Conservation (phyloP, 2,329 filamentous ascomycete species). For the Parastagonospora avenae region DNA sequence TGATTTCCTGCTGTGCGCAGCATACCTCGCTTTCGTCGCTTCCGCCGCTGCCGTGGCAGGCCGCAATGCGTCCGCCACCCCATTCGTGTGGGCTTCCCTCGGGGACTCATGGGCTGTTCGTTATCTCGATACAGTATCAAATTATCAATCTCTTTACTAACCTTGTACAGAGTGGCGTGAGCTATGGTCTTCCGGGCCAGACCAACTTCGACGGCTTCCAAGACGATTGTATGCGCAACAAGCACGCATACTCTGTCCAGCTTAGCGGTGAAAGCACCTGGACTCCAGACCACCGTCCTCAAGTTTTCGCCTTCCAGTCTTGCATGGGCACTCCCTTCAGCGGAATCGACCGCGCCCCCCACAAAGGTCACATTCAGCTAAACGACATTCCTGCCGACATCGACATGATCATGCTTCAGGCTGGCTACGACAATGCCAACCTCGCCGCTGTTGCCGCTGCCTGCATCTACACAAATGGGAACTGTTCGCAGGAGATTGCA, state of each 20-base stretch:
- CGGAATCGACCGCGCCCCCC: neutral
- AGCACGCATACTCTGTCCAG: neutral
- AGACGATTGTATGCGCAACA: conserved; percentile 7
- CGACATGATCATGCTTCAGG: neutral
- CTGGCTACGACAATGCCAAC: neutral
- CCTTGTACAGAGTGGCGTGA: conserved; percentile 5
- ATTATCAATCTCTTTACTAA: neutral
- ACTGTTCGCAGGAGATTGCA: neutral
- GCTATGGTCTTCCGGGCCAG: neutral
- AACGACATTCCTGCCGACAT: neutral
- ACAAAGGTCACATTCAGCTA: neutral
- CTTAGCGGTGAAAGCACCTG: neutral
- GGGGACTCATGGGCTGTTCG: neutral
- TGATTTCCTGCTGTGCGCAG: too few species aligned
- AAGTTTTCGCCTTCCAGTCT: neutral
- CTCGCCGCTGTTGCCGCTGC: neutral
- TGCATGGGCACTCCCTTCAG: neutral
- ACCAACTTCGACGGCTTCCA: conserved; percentile 8
- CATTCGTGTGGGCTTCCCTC: neutral
- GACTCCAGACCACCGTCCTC: neutral
- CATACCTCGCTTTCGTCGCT: too few species aligned
- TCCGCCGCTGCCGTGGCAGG: too few species aligned
- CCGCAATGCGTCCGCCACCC: neutral
- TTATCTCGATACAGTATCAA: too few species aligned
- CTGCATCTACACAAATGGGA: neutral